Percentiles rank a stretch among this genome's conserved stretches.
Conservation (phyloP, 768 basidiomycete genomes). For the Xerocomellus amylosporus region DNA sequence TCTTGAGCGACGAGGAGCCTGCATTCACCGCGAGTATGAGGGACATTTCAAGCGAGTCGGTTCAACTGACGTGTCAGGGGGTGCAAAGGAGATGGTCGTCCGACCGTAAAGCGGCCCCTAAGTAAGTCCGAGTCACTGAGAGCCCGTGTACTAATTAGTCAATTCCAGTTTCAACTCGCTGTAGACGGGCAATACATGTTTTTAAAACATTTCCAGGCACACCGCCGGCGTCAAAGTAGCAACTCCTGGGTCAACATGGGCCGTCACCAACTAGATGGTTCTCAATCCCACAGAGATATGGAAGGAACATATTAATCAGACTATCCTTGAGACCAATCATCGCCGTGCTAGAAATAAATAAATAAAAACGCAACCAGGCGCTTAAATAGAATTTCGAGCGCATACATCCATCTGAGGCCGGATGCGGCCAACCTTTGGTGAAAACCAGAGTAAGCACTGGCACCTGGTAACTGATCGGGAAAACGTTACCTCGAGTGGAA, state of each 20-base stretch:
- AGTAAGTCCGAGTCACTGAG: too few relatives aligned
- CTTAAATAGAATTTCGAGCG: neutral
- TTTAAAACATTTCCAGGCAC: neutral
- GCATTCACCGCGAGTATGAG: conserved; percentile 73
- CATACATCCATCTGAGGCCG: neutral
- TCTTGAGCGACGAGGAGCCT: conserved; percentile 85
- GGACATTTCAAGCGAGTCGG: conserved; percentile 10
- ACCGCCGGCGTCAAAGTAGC: neutral
- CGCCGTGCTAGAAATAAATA: neutral
- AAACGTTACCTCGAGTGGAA: conserved; percentile 17
- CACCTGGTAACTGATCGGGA: conserved; percentile 13
- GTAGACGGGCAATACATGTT: too few relatives aligned
- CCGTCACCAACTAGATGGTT: too few relatives aligned
- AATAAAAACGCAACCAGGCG: conserved; percentile 1
- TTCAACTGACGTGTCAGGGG: too few relatives aligned
- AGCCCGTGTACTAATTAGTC: neutral
- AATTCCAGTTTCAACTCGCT: too few relatives aligned
- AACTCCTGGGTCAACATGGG: neutral
- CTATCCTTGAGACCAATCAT: neutral
- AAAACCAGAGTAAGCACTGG: neutral
- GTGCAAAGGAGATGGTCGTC: too few relatives aligned
- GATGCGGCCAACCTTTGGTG: conserved; percentile 5
- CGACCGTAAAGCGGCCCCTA: neutral
- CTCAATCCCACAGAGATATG: neutral
- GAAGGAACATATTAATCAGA: neutral